Evolutionary conservation across 768 basidiomycete genomes (phyloP).

Genomic region (Auriculariales sp.): DNA sequence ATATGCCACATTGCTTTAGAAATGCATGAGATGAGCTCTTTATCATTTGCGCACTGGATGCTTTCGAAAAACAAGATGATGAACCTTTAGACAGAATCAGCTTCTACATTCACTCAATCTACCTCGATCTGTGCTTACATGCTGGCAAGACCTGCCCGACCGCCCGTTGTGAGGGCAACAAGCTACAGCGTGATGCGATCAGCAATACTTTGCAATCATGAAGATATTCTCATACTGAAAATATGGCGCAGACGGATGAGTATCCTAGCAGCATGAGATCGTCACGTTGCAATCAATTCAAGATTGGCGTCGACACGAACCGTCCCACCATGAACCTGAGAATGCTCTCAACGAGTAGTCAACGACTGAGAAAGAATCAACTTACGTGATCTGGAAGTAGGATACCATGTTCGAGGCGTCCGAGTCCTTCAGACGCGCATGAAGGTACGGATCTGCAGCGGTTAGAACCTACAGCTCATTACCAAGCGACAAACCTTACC

Average conservation of each 20-base stretch:
- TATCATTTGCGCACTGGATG: constrained; percentile 12
- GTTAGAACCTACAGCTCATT: background rate
- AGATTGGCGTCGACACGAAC: background rate
- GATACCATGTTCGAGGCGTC: constrained; percentile 18
- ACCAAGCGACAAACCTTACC: constrained; percentile 14
- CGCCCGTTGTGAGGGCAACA: background rate
- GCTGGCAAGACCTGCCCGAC: background rate
- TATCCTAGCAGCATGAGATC: background rate
- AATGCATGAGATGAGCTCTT: too few species aligned
- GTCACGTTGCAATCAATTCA: background rate
- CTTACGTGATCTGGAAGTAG: constrained; percentile 18
- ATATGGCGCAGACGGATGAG: background rate
- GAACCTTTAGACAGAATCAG: too few species aligned
- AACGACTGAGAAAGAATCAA: too few species aligned
- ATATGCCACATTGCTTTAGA: too few species aligned
- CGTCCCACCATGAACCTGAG: too few species aligned
- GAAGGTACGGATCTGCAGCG: constrained; percentile 10
- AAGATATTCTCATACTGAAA: background rate
- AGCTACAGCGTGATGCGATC: background rate
- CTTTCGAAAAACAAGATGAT: constrained; percentile 21
- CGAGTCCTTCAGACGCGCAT: constrained; percentile 10
- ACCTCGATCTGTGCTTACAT: background rate
- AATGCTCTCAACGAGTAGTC: too few species aligned
- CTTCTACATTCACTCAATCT: too few species aligned
- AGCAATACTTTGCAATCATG: too few species aligned